Conservation (phyloP, 2,329 filamentous ascomycete species). For the Colletotrichum graminicola region DNA sequence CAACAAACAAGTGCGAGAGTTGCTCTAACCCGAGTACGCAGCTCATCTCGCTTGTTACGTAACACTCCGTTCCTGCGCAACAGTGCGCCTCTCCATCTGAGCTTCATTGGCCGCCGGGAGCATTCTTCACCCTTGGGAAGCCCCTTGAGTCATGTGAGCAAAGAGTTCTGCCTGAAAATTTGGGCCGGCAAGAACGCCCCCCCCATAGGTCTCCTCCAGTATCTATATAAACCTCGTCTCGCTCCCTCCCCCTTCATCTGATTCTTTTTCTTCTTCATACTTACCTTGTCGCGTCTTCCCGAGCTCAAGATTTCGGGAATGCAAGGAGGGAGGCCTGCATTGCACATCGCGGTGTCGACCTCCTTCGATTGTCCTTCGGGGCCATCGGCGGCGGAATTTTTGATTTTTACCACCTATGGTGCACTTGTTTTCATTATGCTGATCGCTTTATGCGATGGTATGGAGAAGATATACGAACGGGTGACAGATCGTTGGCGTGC, state of each 20-base stretch:
- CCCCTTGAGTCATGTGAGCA: neutral
- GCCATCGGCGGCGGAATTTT: conserved; percentile 7
- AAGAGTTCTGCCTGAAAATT: neutral
- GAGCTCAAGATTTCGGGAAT: conserved; percentile 1
- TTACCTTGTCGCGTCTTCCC: conserved; percentile 3
- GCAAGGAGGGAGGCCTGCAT: conserved; percentile 8
- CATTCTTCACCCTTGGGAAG: neutral
- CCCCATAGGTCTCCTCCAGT: neutral
- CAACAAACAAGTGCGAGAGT: neutral
- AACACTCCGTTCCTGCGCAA: neutral
- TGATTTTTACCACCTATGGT: neutral
- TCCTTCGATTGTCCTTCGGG: conserved; percentile 8
- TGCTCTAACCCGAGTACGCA: neutral
- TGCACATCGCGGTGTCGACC: conserved; percentile 5
- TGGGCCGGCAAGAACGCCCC: neutral
- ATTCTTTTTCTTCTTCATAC: neutral
- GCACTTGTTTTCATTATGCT: neutral
- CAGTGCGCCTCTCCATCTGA: neutral
- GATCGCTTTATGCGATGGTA: neutral
- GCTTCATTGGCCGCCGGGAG: neutral
- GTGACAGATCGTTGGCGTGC: too few relatives aligned
- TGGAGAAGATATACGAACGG: neutral
- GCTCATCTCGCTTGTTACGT: neutral
- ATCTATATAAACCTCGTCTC: neutral
- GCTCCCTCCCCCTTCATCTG: neutral